These are phyloP conservation scores for Tephrocybe sp. DNA, from an alignment of 768 basidiomycete species.

Conservation along the genomic window DNA sequence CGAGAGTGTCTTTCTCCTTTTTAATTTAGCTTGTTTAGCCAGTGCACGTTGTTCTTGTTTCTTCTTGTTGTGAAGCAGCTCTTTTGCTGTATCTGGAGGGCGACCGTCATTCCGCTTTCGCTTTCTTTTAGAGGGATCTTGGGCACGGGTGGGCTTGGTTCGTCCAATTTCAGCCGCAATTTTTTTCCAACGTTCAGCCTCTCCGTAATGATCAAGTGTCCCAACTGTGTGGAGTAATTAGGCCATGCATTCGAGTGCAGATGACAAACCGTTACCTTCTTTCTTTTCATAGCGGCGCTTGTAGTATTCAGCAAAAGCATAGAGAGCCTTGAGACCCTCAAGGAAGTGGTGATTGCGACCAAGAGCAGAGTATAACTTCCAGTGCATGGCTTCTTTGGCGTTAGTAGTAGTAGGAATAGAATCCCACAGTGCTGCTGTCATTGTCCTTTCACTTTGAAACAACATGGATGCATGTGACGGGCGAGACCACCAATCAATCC, in stretches of 20 bases:
- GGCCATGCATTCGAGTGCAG: too few relatives aligned
- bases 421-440: conserved; percentile 29
- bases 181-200: conserved; percentile 26
- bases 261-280: too few relatives aligned
- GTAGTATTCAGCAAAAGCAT: conserved; percentile 19
- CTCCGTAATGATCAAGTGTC: conserved; percentile 20
- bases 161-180: conserved; percentile 13
- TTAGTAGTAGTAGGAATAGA: conserved; percentile 31
- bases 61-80: neutral
- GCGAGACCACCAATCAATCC: conserved; percentile 35
- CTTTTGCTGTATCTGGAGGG: conserved; percentile 5
- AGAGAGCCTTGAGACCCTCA: conserved; percentile 1
- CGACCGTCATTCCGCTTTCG: conserved; percentile 25
- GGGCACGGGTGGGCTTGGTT: conserved; percentile 20
- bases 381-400: conserved; percentile 35
- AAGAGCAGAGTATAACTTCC: conserved; percentile 27
- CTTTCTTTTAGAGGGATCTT: conserved; percentile 7
- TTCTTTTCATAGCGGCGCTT: too few relatives aligned
- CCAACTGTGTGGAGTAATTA: too few relatives aligned
- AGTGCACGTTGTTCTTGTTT: neutral
- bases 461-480: conserved; percentile 27
- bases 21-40: neutral
- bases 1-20: neutral
- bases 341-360: conserved; percentile 16
- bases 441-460: conserved; percentile 22